phyloP scores from a whole-genome alignment of 177 flowering plant species.

The Vitis hybrid region DNA sequence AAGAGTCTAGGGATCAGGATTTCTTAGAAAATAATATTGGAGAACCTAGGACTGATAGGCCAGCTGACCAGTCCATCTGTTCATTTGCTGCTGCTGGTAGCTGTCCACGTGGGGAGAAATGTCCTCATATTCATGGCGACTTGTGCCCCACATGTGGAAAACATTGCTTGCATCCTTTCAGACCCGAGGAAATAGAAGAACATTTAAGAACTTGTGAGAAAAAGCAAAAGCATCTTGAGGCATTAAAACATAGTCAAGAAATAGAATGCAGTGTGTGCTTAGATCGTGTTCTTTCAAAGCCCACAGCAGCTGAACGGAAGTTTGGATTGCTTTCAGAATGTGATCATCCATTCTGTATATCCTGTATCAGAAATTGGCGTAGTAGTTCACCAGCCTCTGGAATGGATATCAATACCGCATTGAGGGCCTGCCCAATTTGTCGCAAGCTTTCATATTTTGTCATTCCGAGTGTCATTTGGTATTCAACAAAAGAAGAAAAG shows the following conservation, averaged over 20 bases:
- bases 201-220: slow-evolving; percentile 66
- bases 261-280: slow-evolving; percentile 96
- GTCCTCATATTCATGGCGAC: slow-evolving; percentile 90
- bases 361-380: slow-evolving; percentile 96
- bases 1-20: slow-evolving; percentile 24
- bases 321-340: slow-evolving; percentile 95
- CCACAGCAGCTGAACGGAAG: slow-evolving; percentile 82
- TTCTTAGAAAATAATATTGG: slow-evolving; percentile 22
- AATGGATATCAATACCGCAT: slow-evolving; percentile 79
- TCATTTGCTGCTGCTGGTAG: slow-evolving; percentile 91
- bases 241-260: slow-evolving; percentile 82
- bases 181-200: slow-evolving; percentile 81
- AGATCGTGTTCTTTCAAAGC: slow-evolving; percentile 86
- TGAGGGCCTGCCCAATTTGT: slow-evolving; percentile 94
- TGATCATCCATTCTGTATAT: slow-evolving; percentile 95
- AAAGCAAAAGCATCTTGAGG: slow-evolving; percentile 70
- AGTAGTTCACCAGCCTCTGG: slow-evolving; percentile 82
- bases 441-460: slow-evolving; percentile 95
- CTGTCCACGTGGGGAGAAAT: slow-evolving; percentile 87
- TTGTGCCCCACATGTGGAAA: slow-evolving; percentile 79
- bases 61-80: slow-evolving; percentile 64
- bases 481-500: slow-evolving; percentile 71
- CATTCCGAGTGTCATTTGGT: slow-evolving; percentile 97
- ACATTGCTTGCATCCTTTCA: slow-evolving; percentile 83
- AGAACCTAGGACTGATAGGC: slow-evolving; percentile 29